Evolutionary conservation across 805 yeast genomes (phyloP).

Genomic region (Kregervanrija delftensis): DNA sequence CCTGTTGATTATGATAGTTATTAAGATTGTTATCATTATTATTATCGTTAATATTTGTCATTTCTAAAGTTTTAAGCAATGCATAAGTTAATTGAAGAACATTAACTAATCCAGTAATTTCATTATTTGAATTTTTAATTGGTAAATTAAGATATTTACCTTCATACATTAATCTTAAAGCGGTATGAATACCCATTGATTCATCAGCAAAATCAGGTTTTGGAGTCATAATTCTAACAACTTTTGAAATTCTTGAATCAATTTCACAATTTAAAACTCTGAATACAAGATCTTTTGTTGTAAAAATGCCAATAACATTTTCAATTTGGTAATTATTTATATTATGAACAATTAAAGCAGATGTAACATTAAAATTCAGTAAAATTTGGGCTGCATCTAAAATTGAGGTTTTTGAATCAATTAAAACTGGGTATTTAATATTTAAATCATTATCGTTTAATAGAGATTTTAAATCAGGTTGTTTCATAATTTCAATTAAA

Average conservation of each 20-base stretch:
- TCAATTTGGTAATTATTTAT: slow-evolving; percentile 19
- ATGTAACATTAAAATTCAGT: slow-evolving; percentile 33
- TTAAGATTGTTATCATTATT: slow-evolving; percentile 6
- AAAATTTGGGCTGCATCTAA: slow-evolving; percentile 33
- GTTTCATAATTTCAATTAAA: slow-evolving; percentile 33
- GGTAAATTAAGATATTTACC: slow-evolving; percentile 41
- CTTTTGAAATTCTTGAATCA: slow-evolving; percentile 31
- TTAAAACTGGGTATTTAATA: slow-evolving; percentile 26
- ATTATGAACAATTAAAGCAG: slow-evolving; percentile 29
- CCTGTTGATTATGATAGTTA: background rate
- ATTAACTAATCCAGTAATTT: slow-evolving; percentile 35
- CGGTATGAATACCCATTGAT: slow-evolving; percentile 33
- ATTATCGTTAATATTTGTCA: slow-evolving; percentile 16
- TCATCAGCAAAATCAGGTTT: slow-evolving; percentile 39
- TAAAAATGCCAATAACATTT: slow-evolving; percentile 38
- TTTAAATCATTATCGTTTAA: slow-evolving; percentile 20
- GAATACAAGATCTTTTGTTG: slow-evolving; percentile 39
- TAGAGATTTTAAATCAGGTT: slow-evolving; percentile 31
- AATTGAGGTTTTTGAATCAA: slow-evolving; percentile 32
- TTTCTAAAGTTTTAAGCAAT: slow-evolving; percentile 30
- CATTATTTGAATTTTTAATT: slow-evolving; percentile 25
- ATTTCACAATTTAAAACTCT: slow-evolving; percentile 32
- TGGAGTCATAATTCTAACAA: slow-evolving; percentile 38
- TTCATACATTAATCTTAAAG: slow-evolving; percentile 39
- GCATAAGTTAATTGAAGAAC: slow-evolving; percentile 38